Conservation (phyloP, 2,329 filamentous ascomycete species). For the Cytospora mali region DNA sequence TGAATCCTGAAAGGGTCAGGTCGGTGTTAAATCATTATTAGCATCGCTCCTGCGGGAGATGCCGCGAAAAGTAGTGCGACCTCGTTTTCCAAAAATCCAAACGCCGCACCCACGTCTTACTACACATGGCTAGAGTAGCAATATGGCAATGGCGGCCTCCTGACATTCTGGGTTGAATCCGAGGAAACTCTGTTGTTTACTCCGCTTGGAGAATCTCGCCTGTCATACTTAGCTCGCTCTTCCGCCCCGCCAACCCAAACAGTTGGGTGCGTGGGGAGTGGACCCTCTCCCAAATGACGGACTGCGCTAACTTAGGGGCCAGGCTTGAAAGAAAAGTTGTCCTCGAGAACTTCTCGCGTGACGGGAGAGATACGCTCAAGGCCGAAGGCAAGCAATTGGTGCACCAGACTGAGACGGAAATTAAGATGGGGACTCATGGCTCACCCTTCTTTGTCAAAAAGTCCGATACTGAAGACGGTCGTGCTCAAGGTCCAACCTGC, state of each 20-base stretch:
- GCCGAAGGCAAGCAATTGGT: not conserved
- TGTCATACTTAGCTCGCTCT: slow-evolving; percentile 2
- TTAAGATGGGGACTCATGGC: not conserved
- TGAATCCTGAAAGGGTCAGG: not conserved
- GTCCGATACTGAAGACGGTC: not conserved
- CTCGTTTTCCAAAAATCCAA: not conserved
- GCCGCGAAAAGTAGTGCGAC: not conserved
- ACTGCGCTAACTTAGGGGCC: not conserved
- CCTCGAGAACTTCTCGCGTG: not conserved
- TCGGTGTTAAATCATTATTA: not conserved
- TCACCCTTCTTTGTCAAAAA: not conserved
- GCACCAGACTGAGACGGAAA: not conserved
- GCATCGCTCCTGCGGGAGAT: not conserved
- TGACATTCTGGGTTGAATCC: not conserved
- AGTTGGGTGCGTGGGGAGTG: slow-evolving; percentile 15
- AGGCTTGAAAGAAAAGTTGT: not conserved
- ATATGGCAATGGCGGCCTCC: not conserved
- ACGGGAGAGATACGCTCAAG: not conserved
- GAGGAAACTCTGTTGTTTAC: not conserved
- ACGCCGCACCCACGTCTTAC: not conserved
- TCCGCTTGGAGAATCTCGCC: slow-evolving; percentile 14
- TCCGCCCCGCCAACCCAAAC: slow-evolving; percentile 22
- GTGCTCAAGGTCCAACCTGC: not conserved
- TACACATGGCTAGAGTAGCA: not conserved
- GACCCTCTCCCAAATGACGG: not conserved